A percentile compares a stretch with the other conserved stretches of the same genome.
These are phyloP conservation scores for Neurospora sp. DNA, from an alignment of 495 filamentous ascomycete species.

Conservation along the genomic window DNA sequence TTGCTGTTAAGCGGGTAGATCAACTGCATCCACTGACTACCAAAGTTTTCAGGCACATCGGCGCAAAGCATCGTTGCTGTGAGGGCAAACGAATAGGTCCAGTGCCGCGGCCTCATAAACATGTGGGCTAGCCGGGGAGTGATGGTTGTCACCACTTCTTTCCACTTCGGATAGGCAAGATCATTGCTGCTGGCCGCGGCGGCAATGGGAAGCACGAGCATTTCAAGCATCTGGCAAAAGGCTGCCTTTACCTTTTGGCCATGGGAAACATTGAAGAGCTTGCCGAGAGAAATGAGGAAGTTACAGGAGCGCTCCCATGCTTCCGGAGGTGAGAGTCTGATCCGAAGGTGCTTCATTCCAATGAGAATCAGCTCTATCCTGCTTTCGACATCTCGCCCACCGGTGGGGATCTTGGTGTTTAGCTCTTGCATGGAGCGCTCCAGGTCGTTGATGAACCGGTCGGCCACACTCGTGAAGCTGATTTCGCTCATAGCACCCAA, in stretches of 20 bases:
- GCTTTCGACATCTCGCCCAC: conserved; percentile 55
- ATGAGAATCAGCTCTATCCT: conserved; percentile 75
- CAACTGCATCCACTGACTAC: conserved; percentile 73
- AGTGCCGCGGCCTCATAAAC: conserved; percentile 83
- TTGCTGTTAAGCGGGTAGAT: conserved; percentile 62
- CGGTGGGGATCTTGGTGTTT: conserved; percentile 46
- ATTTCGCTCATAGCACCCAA: conserved; percentile 90
- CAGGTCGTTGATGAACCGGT: conserved; percentile 71
- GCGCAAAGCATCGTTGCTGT: conserved; percentile 78
- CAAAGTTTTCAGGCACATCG: conserved; percentile 73
- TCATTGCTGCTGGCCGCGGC: conserved; percentile 61
- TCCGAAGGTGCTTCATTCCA: conserved; percentile 79
- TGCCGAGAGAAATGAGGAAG: conserved; percentile 70
- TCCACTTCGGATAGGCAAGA: conserved; percentile 72
- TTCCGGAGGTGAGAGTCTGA: conserved; percentile 59
- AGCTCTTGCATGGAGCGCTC: conserved; percentile 65
- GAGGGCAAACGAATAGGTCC: conserved; percentile 76
- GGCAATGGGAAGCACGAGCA: conserved; percentile 79
- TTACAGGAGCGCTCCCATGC: conserved; percentile 80
- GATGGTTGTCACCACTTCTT: conserved; percentile 66
- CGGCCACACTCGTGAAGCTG: conserved; percentile 74
- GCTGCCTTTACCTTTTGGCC: conserved; percentile 83
- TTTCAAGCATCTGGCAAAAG: conserved; percentile 84
- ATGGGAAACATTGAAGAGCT: conserved; percentile 72
- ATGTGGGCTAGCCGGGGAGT: conserved; percentile 68